Percentiles rank a stretch among this genome's conserved stretches.
Evolutionary conservation across 2,329 filamentous ascomycete species (phyloP).

Genomic region (Teratosphaeria viscida): DNA sequence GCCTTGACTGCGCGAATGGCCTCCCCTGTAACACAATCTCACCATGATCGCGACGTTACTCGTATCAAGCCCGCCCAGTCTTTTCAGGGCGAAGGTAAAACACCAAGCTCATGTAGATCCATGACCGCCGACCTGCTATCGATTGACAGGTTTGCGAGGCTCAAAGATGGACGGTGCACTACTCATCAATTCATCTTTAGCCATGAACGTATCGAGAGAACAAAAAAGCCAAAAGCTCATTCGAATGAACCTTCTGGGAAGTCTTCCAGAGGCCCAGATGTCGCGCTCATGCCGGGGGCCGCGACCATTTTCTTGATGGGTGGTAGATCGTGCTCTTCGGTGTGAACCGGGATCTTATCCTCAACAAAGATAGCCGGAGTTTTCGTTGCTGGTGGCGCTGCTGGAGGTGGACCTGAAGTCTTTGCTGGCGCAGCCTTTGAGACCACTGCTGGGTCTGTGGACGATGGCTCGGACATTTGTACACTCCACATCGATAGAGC

Average conservation of each 20-base stretch:
- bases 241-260: constrained; percentile 10
- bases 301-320: constrained; percentile 8
- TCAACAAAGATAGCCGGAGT: constrained; percentile 3
- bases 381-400: neutral
- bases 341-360: constrained; percentile 17
- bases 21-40: too few relatives aligned
- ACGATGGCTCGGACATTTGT: neutral
- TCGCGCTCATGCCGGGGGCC: constrained; percentile 23
- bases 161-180: neutral
- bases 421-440: neutral
- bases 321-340: constrained; percentile 7
- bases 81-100: neutral
- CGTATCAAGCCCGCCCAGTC: neutral
- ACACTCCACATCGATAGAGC: neutral
- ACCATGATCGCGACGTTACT: too few relatives aligned
- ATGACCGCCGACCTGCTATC: neutral
- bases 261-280: constrained; percentile 22
- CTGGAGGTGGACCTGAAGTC: neutral
- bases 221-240: neutral
- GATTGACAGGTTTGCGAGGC: neutral
- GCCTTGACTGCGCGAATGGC: neutral
- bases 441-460: neutral
- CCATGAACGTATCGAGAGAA: neutral
- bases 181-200: neutral
- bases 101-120: neutral